A percentile compares a stretch with the other conserved stretches of the same genome.
Conservation (phyloP, 371 early-diverging fungal species). For the Capillidium heterosporum region DNA sequence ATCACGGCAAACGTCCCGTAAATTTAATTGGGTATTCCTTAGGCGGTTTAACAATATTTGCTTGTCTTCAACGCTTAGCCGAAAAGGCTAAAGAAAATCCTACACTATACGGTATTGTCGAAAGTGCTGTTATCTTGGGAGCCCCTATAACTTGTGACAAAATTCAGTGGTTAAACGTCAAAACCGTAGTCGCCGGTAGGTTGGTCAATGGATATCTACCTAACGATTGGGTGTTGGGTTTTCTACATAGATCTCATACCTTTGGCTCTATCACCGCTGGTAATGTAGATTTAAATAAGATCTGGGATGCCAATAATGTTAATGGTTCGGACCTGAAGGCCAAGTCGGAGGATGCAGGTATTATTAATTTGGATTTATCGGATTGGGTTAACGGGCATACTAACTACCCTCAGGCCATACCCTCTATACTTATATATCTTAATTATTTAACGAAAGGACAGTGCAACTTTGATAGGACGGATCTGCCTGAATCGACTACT, state of each 20-base stretch:
- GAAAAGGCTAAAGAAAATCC: neutral
- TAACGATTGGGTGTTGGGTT: conserved; percentile 80
- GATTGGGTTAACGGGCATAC: neutral
- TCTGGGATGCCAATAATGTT: too few relatives aligned
- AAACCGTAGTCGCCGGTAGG: conserved; percentile 58
- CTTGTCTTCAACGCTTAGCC: neutral
- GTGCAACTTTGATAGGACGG: too few relatives aligned
- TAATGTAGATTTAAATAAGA: neutral
- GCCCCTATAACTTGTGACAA: conserved; percentile 33
- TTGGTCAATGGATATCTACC: conserved; percentile 76
- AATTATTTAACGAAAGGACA: too few relatives aligned
- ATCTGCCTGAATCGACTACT: too few relatives aligned
- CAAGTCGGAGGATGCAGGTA: neutral
- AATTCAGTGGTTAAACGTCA: conserved; percentile 22
- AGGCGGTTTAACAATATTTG: conserved; percentile 76
- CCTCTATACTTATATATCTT: neutral
- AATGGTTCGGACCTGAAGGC: too few relatives aligned
- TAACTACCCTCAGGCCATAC: neutral
- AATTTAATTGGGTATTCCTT: conserved; percentile 84
- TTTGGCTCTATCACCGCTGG: neutral
- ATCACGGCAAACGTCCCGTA: conserved; percentile 82
- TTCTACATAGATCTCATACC: conserved; percentile 9
- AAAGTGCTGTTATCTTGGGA: conserved; percentile 30
- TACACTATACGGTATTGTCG: neutral
- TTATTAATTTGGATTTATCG: neutral